phyloP scores from a whole-genome alignment of 805 yeast genomes.

The Martiniozyma abietophila region DNA sequence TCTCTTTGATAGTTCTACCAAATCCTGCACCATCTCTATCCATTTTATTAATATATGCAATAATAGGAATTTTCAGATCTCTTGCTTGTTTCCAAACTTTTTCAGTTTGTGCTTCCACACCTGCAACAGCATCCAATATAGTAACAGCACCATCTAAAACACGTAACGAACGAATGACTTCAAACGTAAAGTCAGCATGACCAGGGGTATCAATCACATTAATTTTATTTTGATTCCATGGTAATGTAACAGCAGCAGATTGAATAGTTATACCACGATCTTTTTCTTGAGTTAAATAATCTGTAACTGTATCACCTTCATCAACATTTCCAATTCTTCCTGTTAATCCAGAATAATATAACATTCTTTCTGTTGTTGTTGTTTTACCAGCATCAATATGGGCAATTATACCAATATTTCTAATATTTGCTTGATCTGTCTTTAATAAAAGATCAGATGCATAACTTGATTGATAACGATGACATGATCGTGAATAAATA shows the following conservation, averaged over 20 bases:
- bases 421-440: conserved; percentile 30
- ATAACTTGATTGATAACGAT: conserved; percentile 8
- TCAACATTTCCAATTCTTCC: conserved; percentile 85
- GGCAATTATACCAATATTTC: conserved; percentile 96
- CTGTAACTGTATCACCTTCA: conserved; percentile 94
- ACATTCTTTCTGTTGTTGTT: conserved; percentile 92
- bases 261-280: conserved; percentile 93
- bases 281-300: conserved; percentile 81
- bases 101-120: conserved; percentile 97
- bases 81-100: conserved; percentile 91
- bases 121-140: conserved; percentile 90
- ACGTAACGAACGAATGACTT: conserved; percentile 79
- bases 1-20: conserved; percentile 79
- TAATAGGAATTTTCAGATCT: conserved; percentile 56
- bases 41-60: conserved; percentile 88
- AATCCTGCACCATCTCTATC: conserved; percentile 95
- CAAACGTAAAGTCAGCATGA: conserved; percentile 95
- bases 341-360: conserved; percentile 80
- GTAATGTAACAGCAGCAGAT: conserved; percentile 87
- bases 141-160: conserved; percentile 94
- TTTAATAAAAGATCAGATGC: conserved; percentile 15
- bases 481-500: too few relatives aligned
- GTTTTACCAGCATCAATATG: conserved; percentile 99
- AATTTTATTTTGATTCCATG: conserved; percentile 66
- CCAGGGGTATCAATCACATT: conserved; percentile 97